These are phyloP conservation scores for Massarina eburnea DNA, from an alignment of 2,329 filamentous ascomycete species.

Conservation along the genomic window DNA sequence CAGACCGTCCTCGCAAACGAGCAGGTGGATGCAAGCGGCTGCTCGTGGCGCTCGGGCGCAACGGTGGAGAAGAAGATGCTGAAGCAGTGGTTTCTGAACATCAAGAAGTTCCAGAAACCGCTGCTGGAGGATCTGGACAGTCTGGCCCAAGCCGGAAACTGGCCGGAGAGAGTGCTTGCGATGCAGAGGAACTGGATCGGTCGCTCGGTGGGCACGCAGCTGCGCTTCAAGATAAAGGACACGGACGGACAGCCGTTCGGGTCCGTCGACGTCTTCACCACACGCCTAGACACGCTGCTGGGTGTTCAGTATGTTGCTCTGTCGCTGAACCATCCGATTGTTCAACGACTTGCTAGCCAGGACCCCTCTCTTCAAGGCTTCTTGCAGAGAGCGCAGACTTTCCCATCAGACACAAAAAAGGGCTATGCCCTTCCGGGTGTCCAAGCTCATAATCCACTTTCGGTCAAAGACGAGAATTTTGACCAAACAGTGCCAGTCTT, in stretches of 20 bases:
- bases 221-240: slow-evolving; percentile 66
- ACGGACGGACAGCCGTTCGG: slow-evolving; percentile 30
- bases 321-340: slow-evolving; percentile 71
- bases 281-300: slow-evolving; percentile 81
- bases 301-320: slow-evolving; percentile 84
- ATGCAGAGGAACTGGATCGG: slow-evolving; percentile 92
- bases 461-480: slow-evolving; percentile 45
- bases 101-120: slow-evolving; percentile 74
- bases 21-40: slow-evolving; percentile 84
- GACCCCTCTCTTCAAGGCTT: slow-evolving; percentile 68
- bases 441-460: slow-evolving; percentile 46
- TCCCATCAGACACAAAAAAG: slow-evolving; percentile 58
- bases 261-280: slow-evolving; percentile 76
- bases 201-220: slow-evolving; percentile 70
- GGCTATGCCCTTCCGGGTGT: slow-evolving; percentile 66
- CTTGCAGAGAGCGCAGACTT: slow-evolving; percentile 57
- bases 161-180: slow-evolving; percentile 79
- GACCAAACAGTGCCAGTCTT: slow-evolving; percentile 70
- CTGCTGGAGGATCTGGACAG: slow-evolving; percentile 70
- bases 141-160: slow-evolving; percentile 64
- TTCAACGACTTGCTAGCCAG: slow-evolving; percentile 59
- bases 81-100: slow-evolving; percentile 89
- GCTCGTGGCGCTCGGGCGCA: slow-evolving; percentile 84
- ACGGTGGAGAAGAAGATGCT: slow-evolving; percentile 77
- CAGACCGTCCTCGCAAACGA: slow-evolving; percentile 90